Base-by-base conservation (phyloP, 768 basidiomycete species). In the Leccinum incarnatum region DNA sequence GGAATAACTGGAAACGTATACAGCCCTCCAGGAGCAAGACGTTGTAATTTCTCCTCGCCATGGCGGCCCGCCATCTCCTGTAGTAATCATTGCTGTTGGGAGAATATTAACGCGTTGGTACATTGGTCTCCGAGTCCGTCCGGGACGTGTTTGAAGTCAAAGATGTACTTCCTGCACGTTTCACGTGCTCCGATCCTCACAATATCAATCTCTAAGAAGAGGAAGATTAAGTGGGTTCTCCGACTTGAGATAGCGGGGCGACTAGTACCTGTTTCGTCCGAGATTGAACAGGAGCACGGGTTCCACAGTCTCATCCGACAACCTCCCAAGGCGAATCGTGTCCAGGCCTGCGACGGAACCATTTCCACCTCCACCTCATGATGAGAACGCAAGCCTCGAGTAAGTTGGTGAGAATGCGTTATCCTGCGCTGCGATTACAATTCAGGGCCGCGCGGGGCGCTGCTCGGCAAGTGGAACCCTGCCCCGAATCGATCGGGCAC, bases 261-360 rank as follows among this genome's bases (percentile, higher is more conserved):
- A 48, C 67, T 58, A 85, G 21, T 21, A 21, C 87, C 82, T 54
- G 76, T 73, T 25, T 83, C 84, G 62, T 83, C 80, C 23, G 23
- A 23, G 23, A 70, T 2, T 21, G 21, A 83, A 88, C 71, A 81
- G 83, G 17, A 81, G 77, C 14, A 91, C 81, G 25, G 89, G 85
- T 49, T 85, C 81, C 51, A 92, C 82, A 32, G 76, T 72, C 66
- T 81, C 82, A 83, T 58, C 85, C 84, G 29, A 91, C 86, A 45
- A 91, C 89, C 74, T 92, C 90, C 90, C 90, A 92, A 37, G 88
- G 82, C 9, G 75, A 74, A 66, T 87, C 82, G 54, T 53, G 57
- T 25, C 42, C 19, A 19, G 47, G 47, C 61, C 78, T 82, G 59
- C 83, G 79, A 60, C 83, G 79, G 64, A 87, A 81, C 61, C 75